Evolutionary conservation across 169 alveolate genomes (phyloP), one percentile per base, ranked within the genome.

Genomic region (Theileria orientalis): DNA sequence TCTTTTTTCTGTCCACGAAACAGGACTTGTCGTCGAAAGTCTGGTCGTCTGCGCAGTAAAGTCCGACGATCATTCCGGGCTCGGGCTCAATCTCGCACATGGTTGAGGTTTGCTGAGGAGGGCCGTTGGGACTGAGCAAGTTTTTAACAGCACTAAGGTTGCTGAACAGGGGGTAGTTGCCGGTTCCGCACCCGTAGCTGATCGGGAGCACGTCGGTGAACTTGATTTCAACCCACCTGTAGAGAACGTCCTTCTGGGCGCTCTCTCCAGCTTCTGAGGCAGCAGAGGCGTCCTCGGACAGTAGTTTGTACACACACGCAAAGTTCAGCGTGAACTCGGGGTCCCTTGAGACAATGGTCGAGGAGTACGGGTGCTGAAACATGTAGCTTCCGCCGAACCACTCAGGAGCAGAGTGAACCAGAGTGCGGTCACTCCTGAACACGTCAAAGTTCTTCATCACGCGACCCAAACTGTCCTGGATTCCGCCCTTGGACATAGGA

Each of bases 31-130:
- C 83, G 32, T 30, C 35, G 25, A 82, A 21, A 14, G 32, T n/a
- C 23, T 74, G 85, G n/a, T 76, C 83, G 7, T 30, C 57, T n/a
- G 27, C 44, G 30, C 89, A 82, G 73, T 82, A 82, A 14, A 82
- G 63, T 1, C 89, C 89, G 46, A 82, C 8, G 25, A 66, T 37
- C 89, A 73, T 82, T n/a, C 85, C 89, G 29, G 84, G 85, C 46
- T 74, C 67, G 46, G 79, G 74, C 9, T 40, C 25, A 8, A 82
- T 23, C 3, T n/a, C 0, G 33, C 85, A 74, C 13, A 7, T 1
- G 14, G 56, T 3, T 30, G 44, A 14, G 5, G 75, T 27, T n/a
- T 23, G 32, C 44, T 44, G 14, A 68, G 29, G 1, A 23, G 40
- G 13, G 0, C 40, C 68, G 14, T 27, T 27, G 23, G 30, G 68